Evolutionary conservation across 2,329 filamentous ascomycete genomes (phyloP), one percentile per base, ranked within the genome.

Genomic region (Ceratocystis harringtonii): DNA sequence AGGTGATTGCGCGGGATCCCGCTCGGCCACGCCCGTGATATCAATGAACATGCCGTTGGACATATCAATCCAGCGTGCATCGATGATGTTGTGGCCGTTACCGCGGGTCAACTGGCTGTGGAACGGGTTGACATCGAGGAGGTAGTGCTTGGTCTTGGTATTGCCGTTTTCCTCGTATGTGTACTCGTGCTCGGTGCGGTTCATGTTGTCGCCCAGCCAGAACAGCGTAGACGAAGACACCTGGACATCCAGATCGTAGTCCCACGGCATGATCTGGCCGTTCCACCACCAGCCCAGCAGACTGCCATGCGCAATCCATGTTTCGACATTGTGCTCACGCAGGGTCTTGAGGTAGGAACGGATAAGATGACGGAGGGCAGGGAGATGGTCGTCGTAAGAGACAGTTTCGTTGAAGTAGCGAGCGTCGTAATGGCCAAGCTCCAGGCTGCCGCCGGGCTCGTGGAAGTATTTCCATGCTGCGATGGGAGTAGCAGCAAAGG

Each of bases 241-340:
- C 75, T 94, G 90, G 0, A 89, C 88, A 74, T 95, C 90, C 58
- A 94, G 78, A 73, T 95, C 90, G 77, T 85, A 88, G 74, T 94
- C 89, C 89, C 89, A 92, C 0, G 89, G 88, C 76, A 92, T 84
- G 72, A 89, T 84, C 75, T 84, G 76, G 52, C 78, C 81, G 72
- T 90, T 92, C 90, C 90, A 95, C 88, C 88, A 94, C 90, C 90
- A 95, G 12, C 89, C 90, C 25, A 95, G 77, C 62, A 94, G 76
- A 3, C 89, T 91, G 61, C 90, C 90, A 74, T 95, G 90, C 48
- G 90, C 89, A 67, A 95, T 84, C 90, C 90, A 94, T 0, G 90
- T 92, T 75, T 92, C 88, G 68, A 90, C 75, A 5, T 83, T 82
- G 64, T 86, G 78, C 19, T 81, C 77, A 57, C 78, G 77, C 73